Evolutionary conservation across 768 basidiomycete species (phyloP), one percentile per base, ranked within the genome.

Genomic region (Suillus weaverae): DNA sequence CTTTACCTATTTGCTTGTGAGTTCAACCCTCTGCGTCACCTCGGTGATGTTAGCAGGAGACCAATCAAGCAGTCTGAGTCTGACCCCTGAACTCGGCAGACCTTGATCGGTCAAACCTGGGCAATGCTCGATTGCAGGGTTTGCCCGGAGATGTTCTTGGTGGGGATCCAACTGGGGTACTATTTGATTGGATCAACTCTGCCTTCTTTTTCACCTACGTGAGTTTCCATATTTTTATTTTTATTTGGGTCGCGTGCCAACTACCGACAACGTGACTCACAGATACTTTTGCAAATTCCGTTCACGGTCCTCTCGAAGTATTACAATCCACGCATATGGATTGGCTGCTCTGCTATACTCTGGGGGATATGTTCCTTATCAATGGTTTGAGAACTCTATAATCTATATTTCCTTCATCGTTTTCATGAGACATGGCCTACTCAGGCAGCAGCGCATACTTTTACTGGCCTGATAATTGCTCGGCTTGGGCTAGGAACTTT

Each of bases 131-230:
- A 60, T 78, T 92, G 44, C 89, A 89, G 76, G 88, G 89, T 13
- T 76, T 94, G 14, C 83, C 88, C 4, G 72, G 84, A 44, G 89
- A 92, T 65, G 77, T 80, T 14, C 84, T 93, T 14, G 82, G 81
- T 14, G 90, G 90, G 8, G 91, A 92, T 69, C 83, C 83, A 10
- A 87, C 85, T 0, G 90, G 91, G 1, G 67, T 81, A 30, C 78
- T 86, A n/a, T 92, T 90, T 70, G 90, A 90, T 71, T 92, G 90
- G 91, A 76, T 91, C 51, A 89, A 88, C 64, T 88, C 90, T 1
- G 81, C 83, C 9, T 94, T 93, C 77, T 93, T 89, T 76, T 86
- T 93, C 75, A 86, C 92, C 67, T 93, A 92, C 73, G 90, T 89
- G 63, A 64, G 84, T 76, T 35, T 61, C 6, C 13, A 5, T 11